Evolutionary conservation across 768 basidiomycete species (phyloP), one percentile per base, ranked within the genome.

Genomic region (Trametes elegans): DNA sequence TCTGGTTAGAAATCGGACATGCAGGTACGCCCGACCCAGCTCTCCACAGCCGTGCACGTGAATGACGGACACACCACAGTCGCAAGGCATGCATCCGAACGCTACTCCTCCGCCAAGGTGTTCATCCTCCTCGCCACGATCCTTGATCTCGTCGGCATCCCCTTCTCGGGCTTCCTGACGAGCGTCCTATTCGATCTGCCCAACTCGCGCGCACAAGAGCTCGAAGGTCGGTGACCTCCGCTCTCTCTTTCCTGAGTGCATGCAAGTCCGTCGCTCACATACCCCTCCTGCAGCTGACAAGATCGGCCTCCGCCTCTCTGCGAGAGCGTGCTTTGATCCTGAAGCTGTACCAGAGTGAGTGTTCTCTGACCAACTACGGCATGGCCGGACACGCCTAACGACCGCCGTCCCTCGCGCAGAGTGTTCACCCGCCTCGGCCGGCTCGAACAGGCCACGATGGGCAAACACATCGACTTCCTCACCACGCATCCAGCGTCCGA

Each of bases 251-350:
- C 16, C 5, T 11, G 34, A 43, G 5, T 11, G 27, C n/a, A 24
- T 23, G 1, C 3, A 35, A 46, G 31, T 10, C 7, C 34, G 14
- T 9, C n/a, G 18, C 34, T 16, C 10, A 34, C n/a, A n/a, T 13
- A n/a, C 31, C 5, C 28, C 14, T 42, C 29, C 14, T 38, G 18
- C 59, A 92, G 95, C 95, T 32, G 95, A 98, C 66, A 77, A 82
- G 26, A 87, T 98, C 46, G 95, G 96, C 7, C 69, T 98, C 41
- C 78, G 79, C 6, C 75, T 98, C 24, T 87, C 88, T 73, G 79
- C 91, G 45, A 79, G 77, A 61, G 95, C 93, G 0, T 98, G 95
- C 71, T 98, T 83, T 67, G 81, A 98, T 64, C 94, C 95, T 0
- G 73, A 69, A 16, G 88, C 85, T 19, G 81, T 90, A 3, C 83